These are phyloP conservation scores for Leishmania arabica DNA, from an alignment of 208 protist species.

Conservation along the genomic window DNA sequence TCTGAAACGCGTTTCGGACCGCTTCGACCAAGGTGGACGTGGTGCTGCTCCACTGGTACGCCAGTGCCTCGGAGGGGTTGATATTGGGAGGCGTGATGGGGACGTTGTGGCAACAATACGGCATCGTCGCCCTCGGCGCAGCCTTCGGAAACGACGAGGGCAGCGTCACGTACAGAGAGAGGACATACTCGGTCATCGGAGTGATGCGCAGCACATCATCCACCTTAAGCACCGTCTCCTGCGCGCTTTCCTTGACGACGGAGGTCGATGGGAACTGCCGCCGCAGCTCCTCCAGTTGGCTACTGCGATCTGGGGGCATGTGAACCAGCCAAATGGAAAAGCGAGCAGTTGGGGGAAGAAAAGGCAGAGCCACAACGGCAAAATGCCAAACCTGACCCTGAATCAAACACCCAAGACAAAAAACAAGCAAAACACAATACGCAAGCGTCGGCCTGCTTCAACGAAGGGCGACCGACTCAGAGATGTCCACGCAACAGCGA, in stretches of 20 bases:
- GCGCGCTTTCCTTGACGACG: conserved; percentile 40
- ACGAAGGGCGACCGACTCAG: background rate
- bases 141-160: conserved; percentile 46
- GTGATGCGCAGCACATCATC: conserved; percentile 51
- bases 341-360: background rate
- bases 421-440: too few relatives aligned
- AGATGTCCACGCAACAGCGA: background rate
- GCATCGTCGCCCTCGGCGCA: conserved; percentile 53
- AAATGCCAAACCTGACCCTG: too few relatives aligned
- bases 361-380: background rate
- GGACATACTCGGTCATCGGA: conserved; percentile 46
- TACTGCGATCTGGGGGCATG: conserved; percentile 30
- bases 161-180: conserved; percentile 68
- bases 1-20: conserved; percentile 71
- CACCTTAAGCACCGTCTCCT: conserved; percentile 62
- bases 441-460: background rate
- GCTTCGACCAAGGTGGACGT: conserved; percentile 63
- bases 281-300: conserved; percentile 46
- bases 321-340: background rate
- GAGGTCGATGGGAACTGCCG: conserved; percentile 49
- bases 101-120: conserved; percentile 61
- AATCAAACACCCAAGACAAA: too few relatives aligned
- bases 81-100: conserved; percentile 56
- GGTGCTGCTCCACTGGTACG: conserved; percentile 56
- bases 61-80: conserved; percentile 30